These are phyloP conservation scores for Aspergillus candidus DNA, from an alignment of 2,329 filamentous ascomycete species.

Conservation along the genomic window DNA sequence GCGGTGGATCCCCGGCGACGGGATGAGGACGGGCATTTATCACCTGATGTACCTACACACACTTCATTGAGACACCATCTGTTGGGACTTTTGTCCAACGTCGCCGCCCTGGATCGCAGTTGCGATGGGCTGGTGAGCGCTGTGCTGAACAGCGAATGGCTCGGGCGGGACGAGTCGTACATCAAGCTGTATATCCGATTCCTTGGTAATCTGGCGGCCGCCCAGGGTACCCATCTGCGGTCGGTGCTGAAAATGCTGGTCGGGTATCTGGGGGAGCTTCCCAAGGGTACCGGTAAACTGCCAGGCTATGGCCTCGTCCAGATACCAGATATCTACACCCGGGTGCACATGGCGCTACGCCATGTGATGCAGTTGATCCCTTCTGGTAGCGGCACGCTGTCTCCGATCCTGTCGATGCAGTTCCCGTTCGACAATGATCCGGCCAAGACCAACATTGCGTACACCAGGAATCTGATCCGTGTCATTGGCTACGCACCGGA, in stretches of 20 bases:
- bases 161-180: conserved; percentile 56
- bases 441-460: conserved; percentile 75
- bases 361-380: conserved; percentile 77
- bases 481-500: conserved; percentile 72
- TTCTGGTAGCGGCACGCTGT: conserved; percentile 65
- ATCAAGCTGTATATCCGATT: conserved; percentile 52
- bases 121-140: conserved; percentile 55
- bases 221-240: conserved; percentile 71
- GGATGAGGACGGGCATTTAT: conserved; percentile 26
- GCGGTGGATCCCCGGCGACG: conserved; percentile 40
- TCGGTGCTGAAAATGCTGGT: conserved; percentile 75
- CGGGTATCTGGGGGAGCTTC: conserved; percentile 63
- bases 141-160: conserved; percentile 55
- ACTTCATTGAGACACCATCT: conserved; percentile 53
- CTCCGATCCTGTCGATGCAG: conserved; percentile 58
- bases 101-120: conserved; percentile 49
- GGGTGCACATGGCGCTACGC: conserved; percentile 69
- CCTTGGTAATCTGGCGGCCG: conserved; percentile 63
- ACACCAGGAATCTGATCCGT: conserved; percentile 75
- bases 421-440: conserved; percentile 75
- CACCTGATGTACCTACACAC: conserved; percentile 45
- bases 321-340: conserved; percentile 59
- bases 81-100: conserved; percentile 52
- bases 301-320: conserved; percentile 53
- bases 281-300: conserved; percentile 48